These are phyloP conservation scores for Ganoderma boninense DNA, from an alignment of 1,284 basidiomycete species.

Conservation along the genomic window DNA sequence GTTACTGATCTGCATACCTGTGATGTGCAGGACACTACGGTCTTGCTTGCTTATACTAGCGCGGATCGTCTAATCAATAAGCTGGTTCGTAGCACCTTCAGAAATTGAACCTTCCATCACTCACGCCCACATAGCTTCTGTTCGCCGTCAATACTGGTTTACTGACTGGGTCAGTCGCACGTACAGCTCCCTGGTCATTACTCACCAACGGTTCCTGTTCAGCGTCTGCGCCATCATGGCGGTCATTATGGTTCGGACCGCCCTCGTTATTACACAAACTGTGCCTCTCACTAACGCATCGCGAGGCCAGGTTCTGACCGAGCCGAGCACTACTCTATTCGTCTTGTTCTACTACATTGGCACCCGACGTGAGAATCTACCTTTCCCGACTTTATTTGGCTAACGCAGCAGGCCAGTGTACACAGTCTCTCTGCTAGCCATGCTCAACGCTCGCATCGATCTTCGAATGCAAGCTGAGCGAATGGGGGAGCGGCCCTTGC, in stretches of 20 bases:
- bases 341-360: slow-evolving; percentile 31
- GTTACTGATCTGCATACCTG: no score
- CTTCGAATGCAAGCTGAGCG: slow-evolving; percentile 21
- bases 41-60: not conserved
- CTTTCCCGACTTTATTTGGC: not conserved
- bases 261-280: no score
- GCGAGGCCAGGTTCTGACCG: not conserved
- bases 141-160: slow-evolving; percentile 26
- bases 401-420: slow-evolving; percentile 17
- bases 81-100: slow-evolving; percentile 9
- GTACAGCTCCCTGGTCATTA: no score
- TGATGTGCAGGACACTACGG: not conserved
- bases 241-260: slow-evolving; percentile 15
- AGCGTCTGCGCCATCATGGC: slow-evolving; percentile 22
- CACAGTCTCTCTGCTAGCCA: slow-evolving; percentile 20
- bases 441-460: slow-evolving; percentile 21
- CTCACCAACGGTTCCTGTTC: not conserved
- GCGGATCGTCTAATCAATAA: slow-evolving; percentile 29
- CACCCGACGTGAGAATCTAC: slow-evolving; percentile 18
- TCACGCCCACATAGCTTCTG: not conserved
- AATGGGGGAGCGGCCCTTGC: slow-evolving; percentile 22
- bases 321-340: slow-evolving; percentile 21
- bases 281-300: not conserved
- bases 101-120: not conserved
- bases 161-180: slow-evolving; percentile 15